These are phyloP conservation scores for Euphorbia schlechtendalii DNA, from an alignment of 441 rosid genomes.

Conservation along the genomic window DNA sequence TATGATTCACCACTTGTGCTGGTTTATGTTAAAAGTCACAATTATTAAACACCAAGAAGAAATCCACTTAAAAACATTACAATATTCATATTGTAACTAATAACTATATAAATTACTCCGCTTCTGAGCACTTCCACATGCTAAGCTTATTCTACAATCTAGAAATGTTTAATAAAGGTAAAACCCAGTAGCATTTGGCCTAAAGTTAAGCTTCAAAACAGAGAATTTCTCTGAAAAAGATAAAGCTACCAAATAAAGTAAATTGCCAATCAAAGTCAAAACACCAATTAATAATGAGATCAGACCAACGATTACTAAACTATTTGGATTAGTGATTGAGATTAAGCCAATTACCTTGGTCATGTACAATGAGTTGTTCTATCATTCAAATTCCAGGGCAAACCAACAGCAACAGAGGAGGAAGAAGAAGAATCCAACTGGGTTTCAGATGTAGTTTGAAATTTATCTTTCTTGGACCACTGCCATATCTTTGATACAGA, in stretches of 20 bases:
- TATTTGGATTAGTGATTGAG: conserved; percentile 12
- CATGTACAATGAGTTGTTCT: conserved; percentile 32
- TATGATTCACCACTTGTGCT: too few species aligned
- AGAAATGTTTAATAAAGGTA: not conserved
- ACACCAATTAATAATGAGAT: conserved; percentile 11
- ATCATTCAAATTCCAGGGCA: conserved; percentile 42
- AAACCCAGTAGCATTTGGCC: too few species aligned
- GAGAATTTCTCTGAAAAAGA: too few species aligned
- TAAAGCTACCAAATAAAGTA: too few species aligned
- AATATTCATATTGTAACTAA: not conserved
- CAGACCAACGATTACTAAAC: conserved; percentile 13
- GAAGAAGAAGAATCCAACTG: conserved; percentile 31
- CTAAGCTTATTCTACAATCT: not conserved
- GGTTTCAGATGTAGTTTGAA: conserved; percentile 37
- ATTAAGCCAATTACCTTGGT: conserved; percentile 24
- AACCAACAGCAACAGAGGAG: conserved; percentile 24
- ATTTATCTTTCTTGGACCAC: conserved; percentile 47
- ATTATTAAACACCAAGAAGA: too few species aligned
- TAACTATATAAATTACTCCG: not conserved
- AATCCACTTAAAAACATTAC: too few species aligned
- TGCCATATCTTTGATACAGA: conserved; percentile 66
- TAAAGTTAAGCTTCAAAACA: too few species aligned
- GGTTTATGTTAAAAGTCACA: too few species aligned
- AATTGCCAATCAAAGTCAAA: too few species aligned
- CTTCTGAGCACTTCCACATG: not conserved